phyloP scores from a whole-genome alignment of 2,329 filamentous ascomycete genomes.

The Botrytis aclada region DNA sequence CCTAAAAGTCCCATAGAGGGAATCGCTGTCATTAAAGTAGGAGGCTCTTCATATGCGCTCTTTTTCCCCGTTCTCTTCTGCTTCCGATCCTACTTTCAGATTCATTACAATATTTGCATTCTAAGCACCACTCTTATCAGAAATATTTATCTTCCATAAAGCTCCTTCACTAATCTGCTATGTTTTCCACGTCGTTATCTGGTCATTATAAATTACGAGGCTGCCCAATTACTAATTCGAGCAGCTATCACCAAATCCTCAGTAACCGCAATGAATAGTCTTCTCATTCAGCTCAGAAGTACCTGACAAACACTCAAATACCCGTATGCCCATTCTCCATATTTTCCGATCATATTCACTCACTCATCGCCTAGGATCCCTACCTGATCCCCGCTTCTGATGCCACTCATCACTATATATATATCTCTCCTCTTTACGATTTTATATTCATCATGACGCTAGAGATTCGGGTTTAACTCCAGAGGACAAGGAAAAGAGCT shows the following conservation, averaged over 20 bases:
- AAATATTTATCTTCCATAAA: background rate
- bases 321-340: background rate
- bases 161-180: background rate
- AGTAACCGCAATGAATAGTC: background rate
- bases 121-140: background rate
- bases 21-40: background rate
- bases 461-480: no score
- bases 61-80: background rate
- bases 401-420: background rate
- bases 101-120: background rate
- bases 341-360: background rate
- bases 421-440: background rate
- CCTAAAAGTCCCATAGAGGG: fast-evolving
- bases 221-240: background rate
- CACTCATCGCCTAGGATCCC: background rate
- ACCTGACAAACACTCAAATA: background rate
- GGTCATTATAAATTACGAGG: background rate
- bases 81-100: background rate
- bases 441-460: background rate
- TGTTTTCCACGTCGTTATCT: background rate
- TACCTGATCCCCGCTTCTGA: background rate
- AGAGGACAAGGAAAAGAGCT: no score
- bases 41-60: background rate
- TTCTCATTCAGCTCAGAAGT: background rate
- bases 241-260: background rate